Conservation (phyloP, 192 early-diverging fungal species). For the Coemansia furcata region DNA sequence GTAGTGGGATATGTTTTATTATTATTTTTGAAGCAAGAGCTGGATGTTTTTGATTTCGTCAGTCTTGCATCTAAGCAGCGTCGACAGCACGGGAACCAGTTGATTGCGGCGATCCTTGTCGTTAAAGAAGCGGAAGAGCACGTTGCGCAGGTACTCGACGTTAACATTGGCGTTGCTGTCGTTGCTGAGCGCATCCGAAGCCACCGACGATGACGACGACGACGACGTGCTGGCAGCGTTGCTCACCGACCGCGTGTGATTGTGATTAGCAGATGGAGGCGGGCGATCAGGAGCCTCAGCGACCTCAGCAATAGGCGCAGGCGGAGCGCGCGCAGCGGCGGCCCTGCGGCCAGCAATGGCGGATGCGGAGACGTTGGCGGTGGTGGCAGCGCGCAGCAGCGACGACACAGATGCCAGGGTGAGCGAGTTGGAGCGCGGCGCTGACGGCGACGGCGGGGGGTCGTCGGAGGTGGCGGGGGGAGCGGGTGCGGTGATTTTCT, state of each 20-base stretch:
- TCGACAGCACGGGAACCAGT: slow-evolving; percentile 63
- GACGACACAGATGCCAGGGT: slow-evolving; percentile 48
- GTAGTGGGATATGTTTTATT: neutral
- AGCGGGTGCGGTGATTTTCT: slow-evolving; percentile 7
- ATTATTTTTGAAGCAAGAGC: slow-evolving; percentile 20
- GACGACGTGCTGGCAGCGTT: slow-evolving; percentile 12
- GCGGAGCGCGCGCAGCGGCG: slow-evolving; percentile 1
- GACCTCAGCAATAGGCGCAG: neutral
- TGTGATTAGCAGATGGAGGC: neutral
- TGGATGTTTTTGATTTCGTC: slow-evolving; percentile 61
- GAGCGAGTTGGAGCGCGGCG: slow-evolving; percentile 42
- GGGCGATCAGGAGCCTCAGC: neutral
- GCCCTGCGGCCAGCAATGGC: slow-evolving; percentile 4
- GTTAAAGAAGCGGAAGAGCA: slow-evolving; percentile 52
- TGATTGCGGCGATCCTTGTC: slow-evolving; percentile 56
- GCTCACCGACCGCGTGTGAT: slow-evolving; percentile 32
- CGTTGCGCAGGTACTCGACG: slow-evolving; percentile 53
- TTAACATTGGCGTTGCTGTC: slow-evolving; percentile 28
- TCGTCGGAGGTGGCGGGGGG: neutral
- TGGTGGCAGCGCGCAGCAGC: slow-evolving; percentile 42
- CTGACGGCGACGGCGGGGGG: slow-evolving; percentile 5
- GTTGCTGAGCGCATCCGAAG: neutral
- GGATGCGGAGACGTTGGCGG: slow-evolving; percentile 22
- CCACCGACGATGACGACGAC: slow-evolving; percentile 15
- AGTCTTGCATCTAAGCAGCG: slow-evolving; percentile 59